Percentiles rank a stretch among this genome's conserved stretches.
These are phyloP conservation scores for Zygotorulaspora mrakii DNA, from an alignment of 1,139 yeast genomes.

Conservation along the genomic window DNA sequence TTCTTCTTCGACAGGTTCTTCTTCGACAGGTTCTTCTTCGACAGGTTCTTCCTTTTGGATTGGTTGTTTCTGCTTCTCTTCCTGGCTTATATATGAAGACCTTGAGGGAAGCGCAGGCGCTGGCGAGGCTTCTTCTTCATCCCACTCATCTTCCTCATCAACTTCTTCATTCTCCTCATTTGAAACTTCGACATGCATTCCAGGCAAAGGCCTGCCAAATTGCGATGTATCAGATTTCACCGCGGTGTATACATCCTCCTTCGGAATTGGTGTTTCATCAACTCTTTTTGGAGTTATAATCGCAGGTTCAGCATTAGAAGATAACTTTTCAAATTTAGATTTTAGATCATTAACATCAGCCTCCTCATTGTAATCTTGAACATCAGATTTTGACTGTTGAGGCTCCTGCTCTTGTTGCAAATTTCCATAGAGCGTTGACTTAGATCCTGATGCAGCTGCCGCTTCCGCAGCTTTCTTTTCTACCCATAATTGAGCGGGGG, in stretches of 20 bases:
- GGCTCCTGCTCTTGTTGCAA: conserved; percentile 22
- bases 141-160: conserved; percentile 36
- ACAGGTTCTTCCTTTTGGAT: conserved; percentile 16
- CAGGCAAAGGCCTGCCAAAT: conserved; percentile 35
- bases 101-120: not conserved
- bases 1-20: conserved; percentile 9
- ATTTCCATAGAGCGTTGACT: not conserved
- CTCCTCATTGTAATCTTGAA: conserved; percentile 22
- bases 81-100: conserved; percentile 1
- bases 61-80: conserved; percentile 28
- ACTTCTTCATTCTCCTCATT: conserved; percentile 31
- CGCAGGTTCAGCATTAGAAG: conserved; percentile 26
- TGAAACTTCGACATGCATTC: conserved; percentile 30
- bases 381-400: conserved; percentile 15
- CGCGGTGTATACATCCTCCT: conserved; percentile 39
- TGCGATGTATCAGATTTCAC: conserved; percentile 31
- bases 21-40: conserved; percentile 12
- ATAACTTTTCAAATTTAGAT: conserved; percentile 37
- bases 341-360: conserved; percentile 36
- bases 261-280: conserved; percentile 26
- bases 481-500: conserved; percentile 96
- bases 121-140: conserved; percentile 31
- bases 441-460: not conserved
- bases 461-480: conserved; percentile 62
- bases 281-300: conserved; percentile 33